Base-by-base conservation (phyloP, 768 basidiomycete species). In the Coprinopsis strossmayeri region DNA sequence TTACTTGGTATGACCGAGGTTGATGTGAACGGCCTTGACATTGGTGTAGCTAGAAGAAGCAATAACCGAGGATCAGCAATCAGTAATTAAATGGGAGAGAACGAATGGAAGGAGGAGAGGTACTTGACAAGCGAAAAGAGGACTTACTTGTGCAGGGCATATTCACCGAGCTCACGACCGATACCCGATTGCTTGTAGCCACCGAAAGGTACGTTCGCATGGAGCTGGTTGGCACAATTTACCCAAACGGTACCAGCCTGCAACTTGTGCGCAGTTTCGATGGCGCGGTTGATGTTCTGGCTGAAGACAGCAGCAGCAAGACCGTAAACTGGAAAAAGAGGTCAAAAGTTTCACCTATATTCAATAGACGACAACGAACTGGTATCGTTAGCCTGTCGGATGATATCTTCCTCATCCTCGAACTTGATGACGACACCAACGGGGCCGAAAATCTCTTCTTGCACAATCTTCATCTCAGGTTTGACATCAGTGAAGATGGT, bases 251-350 rank as follows among this genome's bases (percentile, higher is more conserved):
- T 91, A 27, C 93, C 93, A 3, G 90, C 87, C 58, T 87, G 77
- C 51, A 97, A 69, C 50, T 66, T 73, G 61, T 90, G 82, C 5
- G 89, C 87, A 1, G 82, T 79, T 50, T 70, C 68, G 46, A 94
- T 66, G 0, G 88, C 91, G 23, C 84, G 76, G 55, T 76, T 79
- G 69, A 95, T 65, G 65, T 94, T 75, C 59, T 79, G 72, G 28
- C 87, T 82, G 74, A 93, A 96, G 46, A 98, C 81, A 5, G 87
- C 86, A 2, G 87, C 82, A 12, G 91, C 91, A 38, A 96, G 79
- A 50, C 94, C 94, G 64, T 93, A 95, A 20, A 73, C 59, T 9
- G 24, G 25, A 13, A 32, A 18, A 30, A 30, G 12, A 32, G 13
- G 26, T 21, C 53, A 1, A 38, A 15, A 21, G 1, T 24, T 11